These are phyloP conservation scores for Aspergillus amoenus DNA, from an alignment of 2,329 filamentous ascomycete species.

Conservation along the genomic window DNA sequence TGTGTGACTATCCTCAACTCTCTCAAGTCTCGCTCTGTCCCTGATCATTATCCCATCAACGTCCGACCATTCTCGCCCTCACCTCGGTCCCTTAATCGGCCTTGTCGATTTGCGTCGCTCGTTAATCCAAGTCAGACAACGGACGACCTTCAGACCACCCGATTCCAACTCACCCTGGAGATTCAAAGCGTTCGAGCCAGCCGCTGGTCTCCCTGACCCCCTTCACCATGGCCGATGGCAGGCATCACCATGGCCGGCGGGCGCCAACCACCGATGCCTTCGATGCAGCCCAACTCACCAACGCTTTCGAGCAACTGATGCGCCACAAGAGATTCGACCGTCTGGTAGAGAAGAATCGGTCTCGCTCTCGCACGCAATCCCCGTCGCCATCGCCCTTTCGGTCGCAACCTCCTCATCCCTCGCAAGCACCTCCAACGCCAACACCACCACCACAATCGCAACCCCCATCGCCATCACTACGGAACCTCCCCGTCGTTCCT, in stretches of 20 bases:
- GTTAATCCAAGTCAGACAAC: neutral
- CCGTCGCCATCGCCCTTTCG: constrained; percentile 43
- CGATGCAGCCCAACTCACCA: constrained; percentile 75
- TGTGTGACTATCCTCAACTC: constrained; percentile 17
- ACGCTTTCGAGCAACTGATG: constrained; percentile 83
- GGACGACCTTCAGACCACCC: neutral
- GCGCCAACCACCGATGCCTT: constrained; percentile 46
- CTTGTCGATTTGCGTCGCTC: neutral
- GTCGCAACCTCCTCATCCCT: constrained; percentile 29
- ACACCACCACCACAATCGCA: constrained; percentile 17
- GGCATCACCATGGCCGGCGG: constrained; percentile 32
- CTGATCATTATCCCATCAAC: constrained; percentile 8
- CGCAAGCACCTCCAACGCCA: constrained; percentile 36
- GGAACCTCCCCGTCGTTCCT: constrained; percentile 69
- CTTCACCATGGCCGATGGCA: constrained; percentile 40
- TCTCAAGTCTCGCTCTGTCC: constrained; percentile 12
- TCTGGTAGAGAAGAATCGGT: constrained; percentile 63
- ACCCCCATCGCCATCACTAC: constrained; percentile 39
- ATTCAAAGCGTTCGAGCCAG: constrained; percentile 12
- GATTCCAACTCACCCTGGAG: constrained; percentile 26
- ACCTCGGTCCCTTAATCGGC: constrained; percentile 1
- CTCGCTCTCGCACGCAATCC: constrained; percentile 59
- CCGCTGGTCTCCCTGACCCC: constrained; percentile 27
- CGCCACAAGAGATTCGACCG: constrained; percentile 85
- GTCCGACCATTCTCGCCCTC: constrained; percentile 3